Evolutionary conservation across 192 early-diverging fungal species (phyloP), one percentile per base, ranked within the genome.

Genomic region (Coemansia aciculifera): DNA sequence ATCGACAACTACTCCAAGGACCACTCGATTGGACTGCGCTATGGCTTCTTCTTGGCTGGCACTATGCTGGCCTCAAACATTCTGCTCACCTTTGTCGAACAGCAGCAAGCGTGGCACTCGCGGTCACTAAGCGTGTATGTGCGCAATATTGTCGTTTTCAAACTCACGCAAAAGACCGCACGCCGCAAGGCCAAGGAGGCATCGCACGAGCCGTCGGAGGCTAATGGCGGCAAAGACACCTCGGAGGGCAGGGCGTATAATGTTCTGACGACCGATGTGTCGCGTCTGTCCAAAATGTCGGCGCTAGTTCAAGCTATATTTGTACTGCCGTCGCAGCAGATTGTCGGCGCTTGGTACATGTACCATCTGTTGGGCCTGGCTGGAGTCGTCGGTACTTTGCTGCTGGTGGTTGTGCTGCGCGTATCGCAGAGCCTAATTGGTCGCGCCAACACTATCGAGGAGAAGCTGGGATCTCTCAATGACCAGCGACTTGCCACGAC

Each of bases 401-500:
- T 89, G 36, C 87, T 96, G 68, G 51, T 91, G 6, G 15, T 87
- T 11, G 73, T 81, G 3, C 84, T 88, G 63, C 82, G 81, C 24
- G 3, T 89, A 21, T 71, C 44, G 81, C 87, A 39, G 67, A 76
- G 21, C 60, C 79, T 87, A 15, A 78, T 86, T 21, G 81, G 65
- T 15, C 75, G 71, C 31, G 72, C 86, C 32, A 82, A 79, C 62
- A 68, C 71, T 36, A 66, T 87, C 65, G 87, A 93, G 68, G 79
- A 84, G 6, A 75, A 80, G 32, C 68, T 90, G 7, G 87, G 78
- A 23, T 29, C 63, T 1, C 78, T 87, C 39, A 85, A 85, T 38
- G 95, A 97, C 70, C 87, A 89, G 66, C 86, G 95, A 6, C 75
- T 97, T 49, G 87, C 87, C 27, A 73, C 86, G 34, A 87, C 90